Evolutionary conservation across 164 flowering plant species (phyloP).

Genomic region (Saururus chinensis): DNA sequence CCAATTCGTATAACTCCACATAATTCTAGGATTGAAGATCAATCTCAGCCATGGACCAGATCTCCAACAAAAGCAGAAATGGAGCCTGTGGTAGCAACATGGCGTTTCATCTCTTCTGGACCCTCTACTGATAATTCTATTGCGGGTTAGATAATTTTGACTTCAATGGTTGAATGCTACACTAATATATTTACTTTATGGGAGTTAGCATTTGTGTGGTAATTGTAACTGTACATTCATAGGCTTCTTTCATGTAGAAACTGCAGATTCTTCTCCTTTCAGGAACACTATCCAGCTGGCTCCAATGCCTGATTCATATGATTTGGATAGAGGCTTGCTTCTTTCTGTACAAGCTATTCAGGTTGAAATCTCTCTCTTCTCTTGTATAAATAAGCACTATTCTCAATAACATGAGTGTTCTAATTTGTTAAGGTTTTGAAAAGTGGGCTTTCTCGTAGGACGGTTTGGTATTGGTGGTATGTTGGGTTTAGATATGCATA

Average conservation of each 20-base stretch:
- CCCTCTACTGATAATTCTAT: conserved; percentile 15
- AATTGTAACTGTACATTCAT: conserved; percentile 3
- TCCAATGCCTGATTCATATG: conserved; percentile 95
- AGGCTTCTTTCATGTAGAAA: conserved; percentile 66
- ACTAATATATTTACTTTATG: conserved; percentile 2
- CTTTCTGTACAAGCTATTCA: conserved; percentile 97
- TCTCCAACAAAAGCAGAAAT: conserved; percentile 91
- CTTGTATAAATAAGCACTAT: too few relatives aligned
- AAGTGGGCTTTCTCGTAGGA: not conserved
- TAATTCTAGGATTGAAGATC: conserved; percentile 61
- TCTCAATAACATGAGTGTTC: too few relatives aligned
- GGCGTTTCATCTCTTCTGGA: conserved; percentile 68
- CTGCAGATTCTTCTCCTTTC: conserved; percentile 85
- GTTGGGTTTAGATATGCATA: not conserved
- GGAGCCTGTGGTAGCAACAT: conserved; percentile 80
- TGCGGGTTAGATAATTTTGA: conserved; percentile 19
- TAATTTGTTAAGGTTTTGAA: too few relatives aligned
- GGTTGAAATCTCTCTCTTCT: conserved; percentile 26
- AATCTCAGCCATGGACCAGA: conserved; percentile 96
- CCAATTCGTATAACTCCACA: conserved; percentile 72
- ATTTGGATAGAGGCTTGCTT: conserved; percentile 90
- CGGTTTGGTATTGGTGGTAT: not conserved
- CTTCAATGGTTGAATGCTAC: not conserved
- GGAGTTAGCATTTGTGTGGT: not conserved
- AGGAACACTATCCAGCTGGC: conserved; percentile 74